phyloP scores from a whole-genome alignment of 2,329 filamentous ascomycete genomes.

The Penicillium crustosum region DNA sequence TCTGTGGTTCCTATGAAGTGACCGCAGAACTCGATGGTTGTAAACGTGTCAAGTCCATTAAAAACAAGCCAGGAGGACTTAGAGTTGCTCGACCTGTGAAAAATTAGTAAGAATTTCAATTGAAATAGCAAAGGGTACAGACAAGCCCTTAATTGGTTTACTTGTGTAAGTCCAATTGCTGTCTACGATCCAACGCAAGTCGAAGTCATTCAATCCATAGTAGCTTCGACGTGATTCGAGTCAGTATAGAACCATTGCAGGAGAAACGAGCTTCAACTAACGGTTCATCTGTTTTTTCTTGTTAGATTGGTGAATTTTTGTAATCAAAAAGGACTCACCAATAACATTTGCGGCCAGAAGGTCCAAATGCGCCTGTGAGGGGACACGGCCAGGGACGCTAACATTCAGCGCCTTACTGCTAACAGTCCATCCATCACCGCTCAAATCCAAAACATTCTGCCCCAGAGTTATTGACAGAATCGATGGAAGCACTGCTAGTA shows the following conservation, averaged over 20 bases:
- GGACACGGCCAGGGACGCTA: slow-evolving; percentile 55
- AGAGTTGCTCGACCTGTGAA: slow-evolving; percentile 29
- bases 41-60: slow-evolving; percentile 63
- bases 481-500: slow-evolving; percentile 19
- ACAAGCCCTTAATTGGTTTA: slow-evolving; percentile 46
- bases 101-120: background rate
- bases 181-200: slow-evolving; percentile 59
- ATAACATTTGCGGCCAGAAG: slow-evolving; percentile 55
- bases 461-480: slow-evolving; percentile 15
- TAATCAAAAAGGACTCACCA: slow-evolving; percentile 39
- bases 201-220: slow-evolving; percentile 59
- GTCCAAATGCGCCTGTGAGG: slow-evolving; percentile 61
- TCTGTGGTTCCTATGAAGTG: slow-evolving; percentile 56
- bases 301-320: slow-evolving; percentile 1
- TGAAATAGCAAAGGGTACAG: slow-evolving; percentile 16
- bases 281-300: slow-evolving; percentile 32
- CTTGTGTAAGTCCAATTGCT: slow-evolving; percentile 63
- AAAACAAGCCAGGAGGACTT: slow-evolving; percentile 58
- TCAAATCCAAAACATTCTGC: slow-evolving; percentile 44
- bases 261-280: slow-evolving; percentile 21
- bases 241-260: slow-evolving; percentile 2
- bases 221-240: slow-evolving; percentile 35
- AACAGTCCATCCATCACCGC: slow-evolving; percentile 47
- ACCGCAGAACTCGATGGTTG: slow-evolving; percentile 57
- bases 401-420: slow-evolving; percentile 50